Percentiles rank a stretch among this genome's conserved stretches.
Evolutionary conservation across 2,329 filamentous ascomycete genomes (phyloP).

Genomic region (Colletotrichum endophyticum): DNA sequence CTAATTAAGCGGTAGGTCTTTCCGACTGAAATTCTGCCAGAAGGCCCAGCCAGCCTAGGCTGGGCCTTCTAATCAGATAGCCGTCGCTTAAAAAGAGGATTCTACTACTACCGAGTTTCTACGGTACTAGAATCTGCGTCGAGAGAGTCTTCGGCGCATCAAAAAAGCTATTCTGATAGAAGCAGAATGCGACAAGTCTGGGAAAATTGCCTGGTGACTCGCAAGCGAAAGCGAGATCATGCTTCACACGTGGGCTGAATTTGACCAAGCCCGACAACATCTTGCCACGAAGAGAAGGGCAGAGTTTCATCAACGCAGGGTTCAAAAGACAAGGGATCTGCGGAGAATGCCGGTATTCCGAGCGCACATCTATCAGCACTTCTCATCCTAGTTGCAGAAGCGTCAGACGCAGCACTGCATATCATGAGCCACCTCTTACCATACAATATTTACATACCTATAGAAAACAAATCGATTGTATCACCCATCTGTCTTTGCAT

Average conservation of each 20-base stretch:
- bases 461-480: rapidly evolving
- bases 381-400: not conserved
- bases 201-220: not conserved
- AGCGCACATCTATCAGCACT: not conserved
- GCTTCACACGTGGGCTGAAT: rapidly evolving
- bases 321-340: not conserved
- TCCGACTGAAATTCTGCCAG: no score
- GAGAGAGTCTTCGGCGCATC: not conserved
- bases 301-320: not conserved
- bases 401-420: not conserved
- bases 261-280: rapidly evolving
- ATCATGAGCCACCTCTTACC: rapidly evolving
- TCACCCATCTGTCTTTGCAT: not conserved
- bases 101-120: no score
- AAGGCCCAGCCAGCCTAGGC: no score
- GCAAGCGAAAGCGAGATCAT: rapidly evolving
- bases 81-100: no score
- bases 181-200: no score
- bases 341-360: not conserved
- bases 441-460: not conserved
- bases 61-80: no score
- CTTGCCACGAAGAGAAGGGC: not conserved
- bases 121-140: not conserved
- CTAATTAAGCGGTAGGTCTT: no score
- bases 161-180: not conserved